These are phyloP conservation scores for Trichoderma asperellum DNA, from an alignment of 2,329 filamentous ascomycete species.

Conservation along the genomic window DNA sequence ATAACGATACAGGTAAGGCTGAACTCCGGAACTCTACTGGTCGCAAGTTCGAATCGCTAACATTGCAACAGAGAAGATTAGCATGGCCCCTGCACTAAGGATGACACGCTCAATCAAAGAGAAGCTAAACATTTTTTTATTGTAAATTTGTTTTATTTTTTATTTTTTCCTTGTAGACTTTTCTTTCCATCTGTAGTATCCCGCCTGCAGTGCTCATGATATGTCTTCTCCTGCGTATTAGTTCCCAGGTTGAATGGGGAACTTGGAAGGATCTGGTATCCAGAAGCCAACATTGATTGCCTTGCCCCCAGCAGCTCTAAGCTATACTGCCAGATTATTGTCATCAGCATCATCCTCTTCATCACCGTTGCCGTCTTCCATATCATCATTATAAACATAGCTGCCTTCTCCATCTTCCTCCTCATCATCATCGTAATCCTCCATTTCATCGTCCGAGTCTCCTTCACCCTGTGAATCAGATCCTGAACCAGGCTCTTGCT, in stretches of 20 bases:
- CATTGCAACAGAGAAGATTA: slow-evolving; percentile 61
- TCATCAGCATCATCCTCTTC: background rate
- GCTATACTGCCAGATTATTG: background rate
- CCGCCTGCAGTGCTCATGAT: background rate
- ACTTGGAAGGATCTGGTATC: too few species aligned
- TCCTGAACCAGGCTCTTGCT: background rate
- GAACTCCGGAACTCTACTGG: background rate
- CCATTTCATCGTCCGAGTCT: background rate
- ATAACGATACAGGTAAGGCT: slow-evolving; percentile 28
- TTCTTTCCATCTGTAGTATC: background rate
- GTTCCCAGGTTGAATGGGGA: background rate
- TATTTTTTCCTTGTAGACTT: background rate
- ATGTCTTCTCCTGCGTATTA: background rate
- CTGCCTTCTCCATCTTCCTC: background rate
- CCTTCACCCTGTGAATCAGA: background rate
- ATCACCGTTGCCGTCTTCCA: background rate
- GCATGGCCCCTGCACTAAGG: slow-evolving; percentile 88
- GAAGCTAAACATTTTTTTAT: slow-evolving; percentile 55
- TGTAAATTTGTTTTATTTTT: background rate
- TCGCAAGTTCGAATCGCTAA: slow-evolving; percentile 29
- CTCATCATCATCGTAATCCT: slow-evolving; percentile 28
- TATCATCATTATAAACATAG: slow-evolving; percentile 24
- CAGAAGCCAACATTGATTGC: background rate
- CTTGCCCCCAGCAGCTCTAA: background rate
- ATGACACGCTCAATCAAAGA: slow-evolving; percentile 89